A percentile compares a stretch with the other conserved stretches of the same genome.
Conservation (phyloP, 352 stramenopile species). For the Plasmopara muralis region DNA sequence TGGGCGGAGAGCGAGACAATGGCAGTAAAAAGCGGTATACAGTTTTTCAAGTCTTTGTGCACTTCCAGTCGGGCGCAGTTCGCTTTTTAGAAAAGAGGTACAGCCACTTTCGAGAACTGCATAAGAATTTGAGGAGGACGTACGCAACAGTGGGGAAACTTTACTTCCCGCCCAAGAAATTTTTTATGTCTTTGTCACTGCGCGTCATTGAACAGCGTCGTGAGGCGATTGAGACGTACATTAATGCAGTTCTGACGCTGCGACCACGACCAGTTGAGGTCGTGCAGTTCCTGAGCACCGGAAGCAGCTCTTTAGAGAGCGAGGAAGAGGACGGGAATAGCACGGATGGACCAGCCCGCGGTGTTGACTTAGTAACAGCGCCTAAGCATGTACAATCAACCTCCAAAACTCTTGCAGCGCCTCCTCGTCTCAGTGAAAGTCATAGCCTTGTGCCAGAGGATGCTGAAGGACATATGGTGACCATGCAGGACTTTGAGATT, state of each 20-base stretch:
- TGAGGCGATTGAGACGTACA: constrained; percentile 75
- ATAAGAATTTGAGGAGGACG: constrained; percentile 72
- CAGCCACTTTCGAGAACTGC: constrained; percentile 76
- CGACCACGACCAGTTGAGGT: constrained; percentile 61
- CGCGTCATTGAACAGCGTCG: constrained; percentile 83
- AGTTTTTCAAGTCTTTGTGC: constrained; percentile 70
- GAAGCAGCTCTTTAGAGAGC: constrained; percentile 34
- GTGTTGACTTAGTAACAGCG: constrained; percentile 21
- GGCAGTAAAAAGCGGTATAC: constrained; percentile 64
- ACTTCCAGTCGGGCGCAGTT: constrained; percentile 61
- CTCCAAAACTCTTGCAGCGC: constrained; percentile 19
- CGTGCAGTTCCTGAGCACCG: constrained; percentile 53
- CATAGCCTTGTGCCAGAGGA: constrained; percentile 21
- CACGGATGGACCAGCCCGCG: constrained; percentile 27
- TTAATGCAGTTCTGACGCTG: constrained; percentile 72
- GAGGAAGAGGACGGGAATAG: constrained; percentile 58
- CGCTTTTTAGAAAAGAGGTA: constrained; percentile 72
- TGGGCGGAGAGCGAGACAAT: constrained; percentile 15
- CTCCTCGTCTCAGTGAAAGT: constrained; percentile 19
- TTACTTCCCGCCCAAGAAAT: constrained; percentile 83
- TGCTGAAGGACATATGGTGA: constrained; percentile 29
- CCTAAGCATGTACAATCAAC: constrained; percentile 27
- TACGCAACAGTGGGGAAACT: constrained; percentile 75
- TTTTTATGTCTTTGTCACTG: constrained; percentile 82
- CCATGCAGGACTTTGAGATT: constrained; percentile 92